Percentiles rank a stretch among this genome's conserved stretches.
These are phyloP conservation scores for Venturia carpophila DNA, from an alignment of 2,329 filamentous ascomycete species.

Conservation along the genomic window DNA sequence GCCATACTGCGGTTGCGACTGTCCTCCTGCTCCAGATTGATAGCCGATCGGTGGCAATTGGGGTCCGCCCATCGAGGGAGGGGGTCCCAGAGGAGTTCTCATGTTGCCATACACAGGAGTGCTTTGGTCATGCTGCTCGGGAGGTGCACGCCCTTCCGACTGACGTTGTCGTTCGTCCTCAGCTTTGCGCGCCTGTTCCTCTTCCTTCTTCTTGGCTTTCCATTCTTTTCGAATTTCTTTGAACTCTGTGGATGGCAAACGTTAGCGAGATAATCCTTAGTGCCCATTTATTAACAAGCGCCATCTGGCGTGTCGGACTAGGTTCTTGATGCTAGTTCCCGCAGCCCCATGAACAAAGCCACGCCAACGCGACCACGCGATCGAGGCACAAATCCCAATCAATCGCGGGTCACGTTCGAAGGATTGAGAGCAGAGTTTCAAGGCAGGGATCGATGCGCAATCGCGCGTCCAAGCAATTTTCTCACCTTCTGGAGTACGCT, in stretches of 20 bases:
- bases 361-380: constrained; percentile 43
- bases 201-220: constrained; percentile 99
- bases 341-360: constrained; percentile 2
- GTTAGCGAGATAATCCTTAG: constrained; percentile 7
- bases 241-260: constrained; percentile 59
- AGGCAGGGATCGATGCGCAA: not conserved
- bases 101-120: constrained; percentile 38
- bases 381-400: constrained; percentile 39
- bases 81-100: constrained; percentile 37
- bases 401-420: constrained; percentile 26
- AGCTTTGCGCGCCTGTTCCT: constrained; percentile 80
- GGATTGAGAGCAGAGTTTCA: not conserved
- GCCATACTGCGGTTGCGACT: constrained; percentile 35
- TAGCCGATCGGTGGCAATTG: constrained; percentile 47
- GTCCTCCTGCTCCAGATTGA: constrained; percentile 35
- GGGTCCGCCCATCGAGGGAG: constrained; percentile 39
- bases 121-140: constrained; percentile 43
- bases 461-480: constrained; percentile 22
- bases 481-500: constrained; percentile 95
- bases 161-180: constrained; percentile 77
- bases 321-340: constrained; percentile 8
- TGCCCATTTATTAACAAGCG: not conserved
- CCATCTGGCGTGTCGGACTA: constrained; percentile 5
- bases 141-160: constrained; percentile 47
- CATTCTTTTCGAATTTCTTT: constrained; percentile 99